Conservation (phyloP, 768 basidiomycete species). For the Podaxis sp. region DNA sequence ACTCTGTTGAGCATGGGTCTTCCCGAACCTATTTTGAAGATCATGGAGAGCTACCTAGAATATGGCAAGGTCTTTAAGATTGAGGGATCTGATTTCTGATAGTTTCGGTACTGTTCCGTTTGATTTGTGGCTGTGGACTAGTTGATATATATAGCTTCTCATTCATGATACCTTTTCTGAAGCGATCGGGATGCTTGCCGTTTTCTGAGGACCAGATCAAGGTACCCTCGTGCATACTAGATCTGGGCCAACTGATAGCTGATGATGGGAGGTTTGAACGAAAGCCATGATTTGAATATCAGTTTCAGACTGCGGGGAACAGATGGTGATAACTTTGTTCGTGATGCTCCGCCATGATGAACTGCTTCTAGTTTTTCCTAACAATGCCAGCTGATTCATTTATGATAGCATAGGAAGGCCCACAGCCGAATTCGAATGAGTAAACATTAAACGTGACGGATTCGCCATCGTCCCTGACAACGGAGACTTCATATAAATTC, state of each 20-base stretch:
- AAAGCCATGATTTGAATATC: no score
- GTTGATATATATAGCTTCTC: background rate
- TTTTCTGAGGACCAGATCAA: background rate
- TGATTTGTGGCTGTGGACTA: background rate
- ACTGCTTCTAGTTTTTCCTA: background rate
- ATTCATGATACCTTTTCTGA: background rate
- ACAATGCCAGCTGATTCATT: background rate
- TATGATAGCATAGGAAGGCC: background rate
- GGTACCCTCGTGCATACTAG: background rate
- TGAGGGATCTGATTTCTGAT: conserved; percentile 78
- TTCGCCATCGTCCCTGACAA: no score
- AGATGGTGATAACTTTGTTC: background rate
- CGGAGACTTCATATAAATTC: background rate
- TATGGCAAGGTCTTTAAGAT: conserved; percentile 89
- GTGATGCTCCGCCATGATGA: background rate
- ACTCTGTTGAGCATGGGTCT: conserved; percentile 93
- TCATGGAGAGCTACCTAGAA: conserved; percentile 89
- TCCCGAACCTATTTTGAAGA: conserved; percentile 85
- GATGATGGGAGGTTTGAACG: no score
- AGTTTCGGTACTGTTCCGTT: background rate
- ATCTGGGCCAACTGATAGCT: background rate
- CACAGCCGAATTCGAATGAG: background rate
- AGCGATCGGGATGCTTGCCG: background rate
- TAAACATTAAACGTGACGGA: no score
- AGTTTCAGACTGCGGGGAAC: background rate